Conservation (phyloP, 768 basidiomycete genomes). For the Strobilomyces dryophilus region DNA sequence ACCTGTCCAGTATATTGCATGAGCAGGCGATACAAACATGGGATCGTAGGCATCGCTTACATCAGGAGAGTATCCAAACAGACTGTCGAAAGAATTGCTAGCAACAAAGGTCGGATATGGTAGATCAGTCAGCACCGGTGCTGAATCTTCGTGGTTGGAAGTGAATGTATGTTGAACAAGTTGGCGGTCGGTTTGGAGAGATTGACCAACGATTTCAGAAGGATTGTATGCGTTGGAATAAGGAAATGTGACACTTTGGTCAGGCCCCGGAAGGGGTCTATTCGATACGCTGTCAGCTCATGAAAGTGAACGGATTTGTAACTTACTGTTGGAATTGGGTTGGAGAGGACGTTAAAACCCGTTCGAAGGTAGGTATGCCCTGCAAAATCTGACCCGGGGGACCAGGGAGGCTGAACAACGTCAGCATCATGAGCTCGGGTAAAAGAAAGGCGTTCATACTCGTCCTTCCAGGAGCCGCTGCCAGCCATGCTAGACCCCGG, state of each 20-base stretch:
- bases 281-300: not conserved
- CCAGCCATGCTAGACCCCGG: not conserved
- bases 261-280: not conserved
- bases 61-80: fast-evolving
- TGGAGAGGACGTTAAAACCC: not conserved
- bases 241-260: not conserved
- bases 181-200: not conserved
- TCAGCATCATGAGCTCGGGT: not conserved
- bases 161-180: not conserved
- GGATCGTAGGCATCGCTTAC: not conserved
- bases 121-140: not conserved
- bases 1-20: not conserved
- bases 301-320: too few relatives aligned
- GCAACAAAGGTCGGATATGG: fast-evolving
- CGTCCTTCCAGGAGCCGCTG: not conserved
- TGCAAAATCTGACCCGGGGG: not conserved
- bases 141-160: not conserved
- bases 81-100: too few relatives aligned
- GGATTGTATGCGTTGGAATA: fast-evolving
- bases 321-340: not conserved
- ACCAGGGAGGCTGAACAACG: not conserved
- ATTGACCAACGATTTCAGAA: not conserved
- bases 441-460: not conserved
- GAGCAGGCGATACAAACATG: not conserved
- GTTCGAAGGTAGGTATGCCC: too few relatives aligned